These are phyloP conservation scores for Rhodosporidiobolus sp. DNA, from an alignment of 768 basidiomycete species.

Conservation along the genomic window DNA sequence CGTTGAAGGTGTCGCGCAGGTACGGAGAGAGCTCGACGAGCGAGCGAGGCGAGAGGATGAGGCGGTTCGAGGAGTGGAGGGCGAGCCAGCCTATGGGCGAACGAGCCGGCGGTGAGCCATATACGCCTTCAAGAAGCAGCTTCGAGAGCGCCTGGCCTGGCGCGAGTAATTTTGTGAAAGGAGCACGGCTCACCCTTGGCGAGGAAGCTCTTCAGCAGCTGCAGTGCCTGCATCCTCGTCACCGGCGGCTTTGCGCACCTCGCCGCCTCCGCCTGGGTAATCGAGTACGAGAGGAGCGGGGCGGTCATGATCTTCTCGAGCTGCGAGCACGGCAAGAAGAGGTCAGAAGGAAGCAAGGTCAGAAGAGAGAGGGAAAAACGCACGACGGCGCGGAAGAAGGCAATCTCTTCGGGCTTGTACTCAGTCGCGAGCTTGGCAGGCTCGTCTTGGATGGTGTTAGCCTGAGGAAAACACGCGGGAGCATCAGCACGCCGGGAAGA, in stretches of 20 bases:
- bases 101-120: not conserved
- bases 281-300: constrained; percentile 67
- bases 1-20: constrained; percentile 67
- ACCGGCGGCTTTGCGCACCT: constrained; percentile 72
- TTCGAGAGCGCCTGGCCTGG: too few relatives aligned
- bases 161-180: constrained; percentile 6
- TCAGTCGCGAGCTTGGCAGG: constrained; percentile 81
- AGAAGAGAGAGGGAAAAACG: constrained; percentile 43
- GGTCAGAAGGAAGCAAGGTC: not conserved
- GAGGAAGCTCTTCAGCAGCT: constrained; percentile 65
- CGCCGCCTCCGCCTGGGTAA: constrained; percentile 72
- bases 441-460: constrained; percentile 75
- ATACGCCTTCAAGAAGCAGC: not conserved
- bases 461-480: constrained; percentile 51
- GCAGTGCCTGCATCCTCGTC: constrained; percentile 66
- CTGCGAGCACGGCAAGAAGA: constrained; percentile 50
- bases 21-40: constrained; percentile 71
- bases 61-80: constrained; percentile 57
- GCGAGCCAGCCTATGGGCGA: constrained; percentile 17
- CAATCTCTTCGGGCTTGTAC: constrained; percentile 72
- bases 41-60: constrained; percentile 71
- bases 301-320: constrained; percentile 84
- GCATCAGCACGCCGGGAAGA: not conserved
- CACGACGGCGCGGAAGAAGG: constrained; percentile 79
- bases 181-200: constrained; percentile 82